phyloP scores from a whole-genome alignment of 2,329 filamentous ascomycete genomes.

The Xylaria arbuscula region DNA sequence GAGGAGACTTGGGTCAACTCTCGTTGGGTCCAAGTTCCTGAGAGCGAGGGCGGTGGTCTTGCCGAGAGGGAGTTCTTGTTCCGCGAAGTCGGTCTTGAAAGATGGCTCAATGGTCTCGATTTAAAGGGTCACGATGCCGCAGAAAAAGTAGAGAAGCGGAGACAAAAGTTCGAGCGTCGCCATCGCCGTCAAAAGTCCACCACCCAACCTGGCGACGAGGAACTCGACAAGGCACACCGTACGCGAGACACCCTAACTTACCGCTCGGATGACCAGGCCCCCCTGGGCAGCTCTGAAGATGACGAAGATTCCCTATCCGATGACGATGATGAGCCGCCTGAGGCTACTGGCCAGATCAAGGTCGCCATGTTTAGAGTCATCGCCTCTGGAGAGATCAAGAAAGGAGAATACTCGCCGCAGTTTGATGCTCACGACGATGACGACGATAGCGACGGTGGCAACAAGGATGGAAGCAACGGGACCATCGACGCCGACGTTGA shows the following conservation, averaged over 20 bases:
- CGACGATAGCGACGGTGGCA: slow-evolving; percentile 69
- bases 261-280: slow-evolving; percentile 78
- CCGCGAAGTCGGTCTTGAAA: slow-evolving; percentile 92
- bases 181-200: slow-evolving; percentile 70
- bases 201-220: slow-evolving; percentile 53
- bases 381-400: slow-evolving; percentile 96
- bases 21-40: slow-evolving; percentile 93
- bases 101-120: slow-evolving; percentile 96
- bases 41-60: slow-evolving; percentile 89
- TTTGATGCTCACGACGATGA: slow-evolving; percentile 98
- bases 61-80: slow-evolving; percentile 98
- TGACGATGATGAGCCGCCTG: slow-evolving; percentile 83
- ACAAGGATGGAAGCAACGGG: slow-evolving; percentile 65
- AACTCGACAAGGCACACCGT: slow-evolving; percentile 57
- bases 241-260: slow-evolving; percentile 77
- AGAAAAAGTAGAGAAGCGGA: slow-evolving; percentile 88
- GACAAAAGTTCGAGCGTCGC: slow-evolving; percentile 79
- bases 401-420: slow-evolving; percentile 96
- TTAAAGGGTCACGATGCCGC: slow-evolving; percentile 92
- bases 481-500: slow-evolving; percentile 85
- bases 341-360: slow-evolving; percentile 97
- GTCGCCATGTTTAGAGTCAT: slow-evolving; percentile 95
- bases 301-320: slow-evolving; percentile 77
- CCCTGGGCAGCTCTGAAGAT: slow-evolving; percentile 75
- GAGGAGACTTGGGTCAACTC: slow-evolving; percentile 99